Evolutionary conservation across 495 filamentous ascomycete genomes (phyloP).

Genomic region (Penicillium cataractarum): DNA sequence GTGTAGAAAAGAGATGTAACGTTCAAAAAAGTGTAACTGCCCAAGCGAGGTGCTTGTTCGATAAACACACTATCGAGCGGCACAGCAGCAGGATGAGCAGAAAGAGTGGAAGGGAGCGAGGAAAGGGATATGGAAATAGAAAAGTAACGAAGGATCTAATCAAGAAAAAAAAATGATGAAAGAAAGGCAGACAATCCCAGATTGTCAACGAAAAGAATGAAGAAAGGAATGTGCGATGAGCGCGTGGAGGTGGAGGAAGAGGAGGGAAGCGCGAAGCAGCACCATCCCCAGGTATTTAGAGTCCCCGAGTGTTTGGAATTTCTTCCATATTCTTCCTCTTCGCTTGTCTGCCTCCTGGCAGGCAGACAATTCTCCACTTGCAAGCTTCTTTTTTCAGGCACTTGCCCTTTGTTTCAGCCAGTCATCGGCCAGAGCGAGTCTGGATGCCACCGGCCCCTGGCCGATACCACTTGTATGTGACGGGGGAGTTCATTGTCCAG

Average conservation of each 20-base stretch:
- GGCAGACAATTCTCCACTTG: constrained; percentile 8
- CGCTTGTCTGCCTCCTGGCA: constrained; percentile 6
- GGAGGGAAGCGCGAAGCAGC: constrained; percentile 20
- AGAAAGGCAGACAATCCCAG: constrained; percentile 26
- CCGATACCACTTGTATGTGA: constrained; percentile 1
- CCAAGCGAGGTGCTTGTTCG: background rate
- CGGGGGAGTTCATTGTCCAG: background rate
- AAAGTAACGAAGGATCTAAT: constrained; percentile 1
- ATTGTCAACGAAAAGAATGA: constrained; percentile 31
- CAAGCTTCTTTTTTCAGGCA: background rate
- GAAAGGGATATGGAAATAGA: constrained; percentile 1
- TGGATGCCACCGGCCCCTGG: constrained; percentile 9
- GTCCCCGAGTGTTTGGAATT: background rate
- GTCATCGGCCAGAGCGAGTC: constrained; percentile 2
- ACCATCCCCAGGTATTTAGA: constrained; percentile 10
- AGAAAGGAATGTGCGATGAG: constrained; percentile 27
- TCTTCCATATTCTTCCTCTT: background rate
- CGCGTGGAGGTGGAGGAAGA: constrained; percentile 19
- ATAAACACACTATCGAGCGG: background rate
- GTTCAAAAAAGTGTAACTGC: background rate
- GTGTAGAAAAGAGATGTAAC: background rate
- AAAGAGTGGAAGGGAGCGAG: constrained; percentile 10
- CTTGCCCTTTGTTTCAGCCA: constrained; percentile 6
- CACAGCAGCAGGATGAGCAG: constrained; percentile 4
- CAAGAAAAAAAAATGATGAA: constrained; percentile 3